These are phyloP conservation scores for Ophiostoma sp. DNA, from an alignment of 2,329 filamentous ascomycete species.

Conservation along the genomic window DNA sequence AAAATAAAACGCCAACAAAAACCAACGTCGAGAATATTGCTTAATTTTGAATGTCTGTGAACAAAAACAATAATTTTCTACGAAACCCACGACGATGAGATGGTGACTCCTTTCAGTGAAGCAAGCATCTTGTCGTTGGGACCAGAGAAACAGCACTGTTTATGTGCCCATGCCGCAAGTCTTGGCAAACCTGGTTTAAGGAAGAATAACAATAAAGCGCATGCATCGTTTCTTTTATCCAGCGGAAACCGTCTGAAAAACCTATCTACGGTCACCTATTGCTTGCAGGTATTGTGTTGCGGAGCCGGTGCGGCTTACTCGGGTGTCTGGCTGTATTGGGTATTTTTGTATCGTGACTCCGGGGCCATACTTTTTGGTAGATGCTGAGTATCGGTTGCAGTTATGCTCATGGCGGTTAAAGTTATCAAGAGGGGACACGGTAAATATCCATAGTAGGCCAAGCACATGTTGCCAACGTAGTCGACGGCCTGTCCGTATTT, in stretches of 20 bases:
- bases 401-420: not conserved
- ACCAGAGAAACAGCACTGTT: no score
- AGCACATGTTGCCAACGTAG: not conserved
- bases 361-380: no score
- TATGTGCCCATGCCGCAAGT: not conserved
- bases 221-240: not conserved
- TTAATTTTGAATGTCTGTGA: no score
- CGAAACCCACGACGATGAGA: no score
- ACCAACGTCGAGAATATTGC: no score
- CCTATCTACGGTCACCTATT: not conserved
- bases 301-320: not conserved
- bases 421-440: not conserved
- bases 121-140: no score
- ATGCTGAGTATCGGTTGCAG: not conserved
- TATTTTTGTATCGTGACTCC: not conserved
- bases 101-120: no score
- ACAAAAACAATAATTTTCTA: no score
- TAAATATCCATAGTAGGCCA: constrained; percentile 7
- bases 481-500: not conserved
- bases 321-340: not conserved
- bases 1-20: no score
- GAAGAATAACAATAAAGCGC: not conserved
- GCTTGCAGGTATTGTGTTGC: not conserved
- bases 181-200: not conserved
- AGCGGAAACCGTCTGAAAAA: not conserved